Conservation (phyloP, 2,329 filamentous ascomycete species). For the Fusarium subtropicale region DNA sequence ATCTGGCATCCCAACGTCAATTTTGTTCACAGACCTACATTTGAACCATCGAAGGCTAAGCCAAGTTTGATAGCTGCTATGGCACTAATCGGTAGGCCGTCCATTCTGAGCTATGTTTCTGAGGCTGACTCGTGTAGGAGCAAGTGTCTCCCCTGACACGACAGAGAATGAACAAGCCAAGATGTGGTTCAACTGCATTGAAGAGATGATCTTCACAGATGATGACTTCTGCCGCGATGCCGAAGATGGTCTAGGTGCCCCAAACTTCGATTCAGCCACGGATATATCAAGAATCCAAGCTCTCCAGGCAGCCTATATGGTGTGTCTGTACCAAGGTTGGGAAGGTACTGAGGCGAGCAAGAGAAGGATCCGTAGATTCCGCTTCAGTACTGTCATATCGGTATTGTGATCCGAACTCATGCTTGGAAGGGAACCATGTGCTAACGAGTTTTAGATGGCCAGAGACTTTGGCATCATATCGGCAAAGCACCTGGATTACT, state of each 20-base stretch:
- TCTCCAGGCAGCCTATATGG: background rate
- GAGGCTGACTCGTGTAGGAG: background rate
- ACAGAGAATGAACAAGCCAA: conserved; percentile 1
- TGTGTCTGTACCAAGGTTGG: conserved; percentile 8
- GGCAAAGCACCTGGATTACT: background rate
- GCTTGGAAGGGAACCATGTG: background rate
- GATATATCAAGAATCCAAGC: background rate
- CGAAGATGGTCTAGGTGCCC: rapidly evolving
- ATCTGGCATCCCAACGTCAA: conserved; percentile 12
- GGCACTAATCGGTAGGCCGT: background rate
- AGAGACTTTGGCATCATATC: background rate
- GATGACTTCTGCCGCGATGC: background rate
- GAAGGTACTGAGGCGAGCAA: background rate
- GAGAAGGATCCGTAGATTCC: background rate
- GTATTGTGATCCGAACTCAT: background rate
- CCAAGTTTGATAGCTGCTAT: background rate
- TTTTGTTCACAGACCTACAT: background rate
- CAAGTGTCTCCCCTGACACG: background rate
- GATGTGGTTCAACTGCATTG: background rate
- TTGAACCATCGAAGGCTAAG: background rate
- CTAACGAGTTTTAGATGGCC: background rate
- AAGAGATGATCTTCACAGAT: background rate
- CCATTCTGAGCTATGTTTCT: too few relatives aligned
- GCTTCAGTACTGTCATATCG: background rate
- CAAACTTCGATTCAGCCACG: rapidly evolving